A percentile compares a stretch with the other conserved stretches of the same genome.
phyloP scores from a whole-genome alignment of 2,329 filamentous ascomycete species.

The Aphanocladium album region DNA sequence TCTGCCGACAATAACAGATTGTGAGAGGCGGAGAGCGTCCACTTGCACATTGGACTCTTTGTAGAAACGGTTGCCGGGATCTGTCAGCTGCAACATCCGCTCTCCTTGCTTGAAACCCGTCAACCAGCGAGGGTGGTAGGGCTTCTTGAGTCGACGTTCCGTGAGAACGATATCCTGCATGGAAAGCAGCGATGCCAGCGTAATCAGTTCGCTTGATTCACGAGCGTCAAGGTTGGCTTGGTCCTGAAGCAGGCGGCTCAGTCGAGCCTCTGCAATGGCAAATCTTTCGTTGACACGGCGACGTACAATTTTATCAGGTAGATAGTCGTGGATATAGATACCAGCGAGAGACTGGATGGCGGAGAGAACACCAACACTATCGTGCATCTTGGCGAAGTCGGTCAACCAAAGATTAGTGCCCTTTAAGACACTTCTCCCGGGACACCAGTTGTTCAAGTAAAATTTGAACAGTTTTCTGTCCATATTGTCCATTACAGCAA shows the following conservation, averaged over 20 bases:
- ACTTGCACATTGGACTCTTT: constrained; percentile 29
- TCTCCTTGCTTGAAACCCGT: constrained; percentile 32
- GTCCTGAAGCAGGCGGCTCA: constrained; percentile 25
- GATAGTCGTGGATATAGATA: constrained; percentile 37
- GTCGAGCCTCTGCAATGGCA: constrained; percentile 24
- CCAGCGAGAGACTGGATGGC: constrained; percentile 38
- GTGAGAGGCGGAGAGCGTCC: constrained; percentile 30
- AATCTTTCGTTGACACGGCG: constrained; percentile 30
- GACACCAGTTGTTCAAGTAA: constrained; percentile 35
- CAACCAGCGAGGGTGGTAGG: constrained; percentile 32
- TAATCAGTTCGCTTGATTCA: constrained; percentile 30
- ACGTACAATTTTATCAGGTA: constrained; percentile 27
- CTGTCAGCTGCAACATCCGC: constrained; percentile 29
- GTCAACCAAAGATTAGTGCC: constrained; percentile 36
- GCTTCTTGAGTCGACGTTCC: constrained; percentile 31
- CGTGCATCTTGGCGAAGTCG: constrained; percentile 36
- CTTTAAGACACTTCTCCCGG: constrained; percentile 33
- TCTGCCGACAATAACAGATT: constrained; percentile 35
- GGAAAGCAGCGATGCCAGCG: constrained; percentile 32
- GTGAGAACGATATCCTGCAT: constrained; percentile 37
- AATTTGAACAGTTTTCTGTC: constrained; percentile 7
- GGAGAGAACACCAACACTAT: constrained; percentile 28
- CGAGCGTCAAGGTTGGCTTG: constrained; percentile 18
- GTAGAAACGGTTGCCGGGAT: constrained; percentile 34
- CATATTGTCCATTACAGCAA: constrained; percentile 5